Evolutionary conservation across 116 monocot species (phyloP).

Genomic region (Iris pallida): DNA sequence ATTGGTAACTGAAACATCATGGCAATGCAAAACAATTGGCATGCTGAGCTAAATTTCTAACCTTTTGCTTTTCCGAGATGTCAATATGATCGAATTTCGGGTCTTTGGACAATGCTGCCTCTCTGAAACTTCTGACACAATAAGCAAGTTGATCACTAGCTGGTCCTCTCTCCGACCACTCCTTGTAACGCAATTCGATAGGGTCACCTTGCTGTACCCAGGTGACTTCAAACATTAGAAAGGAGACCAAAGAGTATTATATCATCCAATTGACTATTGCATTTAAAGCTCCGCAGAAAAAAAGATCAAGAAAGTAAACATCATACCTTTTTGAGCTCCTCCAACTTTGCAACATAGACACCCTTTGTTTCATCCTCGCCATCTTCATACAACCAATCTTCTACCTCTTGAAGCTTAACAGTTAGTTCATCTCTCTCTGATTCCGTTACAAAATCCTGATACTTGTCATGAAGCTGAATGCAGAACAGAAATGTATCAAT

Average conservation of each 20-base stretch:
- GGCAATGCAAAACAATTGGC: too few species aligned
- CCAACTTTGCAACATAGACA: constrained; percentile 81
- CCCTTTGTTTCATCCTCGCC: constrained; percentile 90
- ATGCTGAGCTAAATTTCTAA: constrained; percentile 1
- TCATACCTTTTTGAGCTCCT: constrained; percentile 67
- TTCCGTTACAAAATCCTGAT: constrained; percentile 59
- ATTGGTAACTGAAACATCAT: neutral
- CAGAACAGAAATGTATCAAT: constrained; percentile 2
- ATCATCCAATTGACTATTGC: neutral
- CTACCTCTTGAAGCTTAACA: constrained; percentile 72
- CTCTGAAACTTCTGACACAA: constrained; percentile 74
- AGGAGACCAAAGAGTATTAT: neutral
- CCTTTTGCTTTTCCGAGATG: constrained; percentile 78
- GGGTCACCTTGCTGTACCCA: constrained; percentile 69
- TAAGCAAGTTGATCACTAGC: constrained; percentile 47
- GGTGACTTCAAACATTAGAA: neutral
- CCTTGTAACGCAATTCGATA: constrained; percentile 70
- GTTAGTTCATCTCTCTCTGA: constrained; percentile 54
- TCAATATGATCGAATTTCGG: constrained; percentile 92
- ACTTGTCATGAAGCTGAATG: constrained; percentile 78
- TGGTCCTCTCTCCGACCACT: constrained; percentile 59
- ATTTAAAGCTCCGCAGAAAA: neutral
- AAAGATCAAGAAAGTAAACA: neutral
- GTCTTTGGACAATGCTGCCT: constrained; percentile 78
- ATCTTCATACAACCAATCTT: constrained; percentile 98